phyloP scores from a whole-genome alignment of 2,329 filamentous ascomycete species.

The Ceratocystiopsis minuta region DNA sequence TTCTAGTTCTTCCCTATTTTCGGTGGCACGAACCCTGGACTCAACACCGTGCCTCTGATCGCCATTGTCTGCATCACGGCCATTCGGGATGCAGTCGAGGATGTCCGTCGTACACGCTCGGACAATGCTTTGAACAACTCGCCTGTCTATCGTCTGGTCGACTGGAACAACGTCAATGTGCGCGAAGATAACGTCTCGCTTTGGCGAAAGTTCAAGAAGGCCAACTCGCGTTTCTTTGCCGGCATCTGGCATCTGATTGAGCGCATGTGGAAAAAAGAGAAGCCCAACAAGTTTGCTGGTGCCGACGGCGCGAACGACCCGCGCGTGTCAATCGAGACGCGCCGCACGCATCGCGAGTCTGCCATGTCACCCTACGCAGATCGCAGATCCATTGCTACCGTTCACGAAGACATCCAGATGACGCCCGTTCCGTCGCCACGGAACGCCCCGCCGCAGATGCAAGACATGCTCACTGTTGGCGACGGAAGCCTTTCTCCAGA shows the following conservation, averaged over 20 bases:
- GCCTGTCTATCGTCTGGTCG: conserved; percentile 71
- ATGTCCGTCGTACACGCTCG: conserved; percentile 77
- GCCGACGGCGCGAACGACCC: conserved; percentile 34
- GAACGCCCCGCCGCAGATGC: conserved; percentile 16
- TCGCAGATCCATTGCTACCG: conserved; percentile 33
- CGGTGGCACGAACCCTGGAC: conserved; percentile 72
- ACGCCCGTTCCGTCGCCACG: conserved; percentile 73
- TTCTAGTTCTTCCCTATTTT: conserved; percentile 87
- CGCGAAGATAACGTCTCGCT: conserved; percentile 66
- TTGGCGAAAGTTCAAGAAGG: conserved; percentile 88
- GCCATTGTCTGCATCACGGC: conserved; percentile 78
- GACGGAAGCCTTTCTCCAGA: conserved; percentile 15
- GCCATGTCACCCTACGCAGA: conserved; percentile 31
- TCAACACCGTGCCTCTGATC: conserved; percentile 82
- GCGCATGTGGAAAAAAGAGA: conserved; percentile 30
- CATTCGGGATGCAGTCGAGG: conserved; percentile 89
- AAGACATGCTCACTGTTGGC: conserved; percentile 20
- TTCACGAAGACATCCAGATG: conserved; percentile 72
- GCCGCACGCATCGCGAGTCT: conserved; percentile 33
- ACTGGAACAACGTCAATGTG: conserved; percentile 88
- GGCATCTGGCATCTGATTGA: conserved; percentile 32
- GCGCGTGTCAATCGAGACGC: conserved; percentile 49
- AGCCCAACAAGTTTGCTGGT: conserved; percentile 24
- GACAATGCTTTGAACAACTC: conserved; percentile 95
- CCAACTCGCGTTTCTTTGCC: conserved; percentile 44